Evolutionary conservation across 163 green algal species (phyloP).

Genomic region (Scenedesmus sp.): DNA sequence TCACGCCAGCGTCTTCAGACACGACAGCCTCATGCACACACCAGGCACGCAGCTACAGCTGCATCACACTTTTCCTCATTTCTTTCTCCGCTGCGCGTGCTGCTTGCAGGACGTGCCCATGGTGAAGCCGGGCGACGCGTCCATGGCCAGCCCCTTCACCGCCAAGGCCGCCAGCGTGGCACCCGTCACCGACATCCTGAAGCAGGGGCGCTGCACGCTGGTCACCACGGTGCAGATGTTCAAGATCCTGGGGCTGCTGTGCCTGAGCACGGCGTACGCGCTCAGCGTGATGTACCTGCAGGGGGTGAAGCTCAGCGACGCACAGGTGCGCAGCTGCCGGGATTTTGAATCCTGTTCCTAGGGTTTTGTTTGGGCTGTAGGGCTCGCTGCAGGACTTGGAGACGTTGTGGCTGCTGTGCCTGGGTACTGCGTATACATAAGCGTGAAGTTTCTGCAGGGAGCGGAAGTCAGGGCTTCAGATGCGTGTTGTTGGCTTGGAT

Average conservation of each 20-base stretch:
- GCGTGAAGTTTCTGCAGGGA: slow-evolving; percentile 94
- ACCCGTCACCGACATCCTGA: slow-evolving; percentile 92
- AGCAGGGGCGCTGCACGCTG: slow-evolving; percentile 82
- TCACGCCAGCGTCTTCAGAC: slow-evolving; percentile 95
- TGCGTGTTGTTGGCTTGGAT: slow-evolving; percentile 47
- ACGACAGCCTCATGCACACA: slow-evolving; percentile 86
- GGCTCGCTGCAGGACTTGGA: slow-evolving; percentile 63
- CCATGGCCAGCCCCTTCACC: slow-evolving; percentile 95
- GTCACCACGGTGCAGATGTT: slow-evolving; percentile 97
- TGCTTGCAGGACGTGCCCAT: slow-evolving; percentile 61
- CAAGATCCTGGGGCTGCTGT: slow-evolving; percentile 98
- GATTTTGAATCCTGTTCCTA: no score
- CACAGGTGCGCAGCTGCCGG: no score
- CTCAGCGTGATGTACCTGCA: slow-evolving; percentile 95
- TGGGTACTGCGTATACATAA: slow-evolving; percentile 94
- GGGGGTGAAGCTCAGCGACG: slow-evolving; percentile 98
- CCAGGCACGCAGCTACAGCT: slow-evolving; percentile 89
- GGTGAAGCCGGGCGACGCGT: slow-evolving; percentile 88
- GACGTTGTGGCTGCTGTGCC: slow-evolving; percentile 97
- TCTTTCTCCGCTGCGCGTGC: neutral
- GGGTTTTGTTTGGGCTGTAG: neutral
- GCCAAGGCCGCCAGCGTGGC: slow-evolving; percentile 83
- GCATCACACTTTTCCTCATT: slow-evolving; percentile 77
- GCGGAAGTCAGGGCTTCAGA: slow-evolving; percentile 98
- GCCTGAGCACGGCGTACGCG: slow-evolving; percentile 95